A percentile compares a stretch with the other conserved stretches of the same genome.
Conservation (phyloP, 2,329 filamentous ascomycete species). For the Apiospora sp. region DNA sequence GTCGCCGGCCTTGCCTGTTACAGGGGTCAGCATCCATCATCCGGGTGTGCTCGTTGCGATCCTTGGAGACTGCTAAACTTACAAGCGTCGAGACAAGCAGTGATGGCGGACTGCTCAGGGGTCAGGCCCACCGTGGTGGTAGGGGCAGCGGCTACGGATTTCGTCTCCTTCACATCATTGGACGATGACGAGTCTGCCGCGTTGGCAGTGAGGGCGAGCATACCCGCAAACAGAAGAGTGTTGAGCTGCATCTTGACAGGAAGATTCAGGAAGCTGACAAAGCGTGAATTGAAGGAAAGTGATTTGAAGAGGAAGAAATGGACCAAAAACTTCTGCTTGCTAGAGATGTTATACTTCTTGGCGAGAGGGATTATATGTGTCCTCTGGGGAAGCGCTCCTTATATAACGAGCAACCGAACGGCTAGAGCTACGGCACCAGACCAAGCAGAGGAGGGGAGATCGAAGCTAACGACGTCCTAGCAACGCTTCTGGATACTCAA, state of each 20-base stretch:
- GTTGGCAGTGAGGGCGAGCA: conserved; percentile 55
- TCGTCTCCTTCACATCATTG: conserved; percentile 30
- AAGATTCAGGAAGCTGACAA: conserved; percentile 26
- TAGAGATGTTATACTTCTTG: neutral
- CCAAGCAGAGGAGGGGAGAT: neutral
- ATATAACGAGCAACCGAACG: neutral
- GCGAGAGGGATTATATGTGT: neutral
- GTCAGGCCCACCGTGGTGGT: conserved; percentile 33
- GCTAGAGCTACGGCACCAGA: neutral
- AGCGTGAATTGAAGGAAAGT: neutral
- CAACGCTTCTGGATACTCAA: neutral
- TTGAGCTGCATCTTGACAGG: conserved; percentile 64
- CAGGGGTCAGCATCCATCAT: neutral
- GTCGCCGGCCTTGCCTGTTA: conserved; percentile 49
- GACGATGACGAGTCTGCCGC: conserved; percentile 39
- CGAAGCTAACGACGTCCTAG: neutral
- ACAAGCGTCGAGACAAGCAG: conserved; percentile 56
- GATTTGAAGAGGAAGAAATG: neutral
- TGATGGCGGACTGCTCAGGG: conserved; percentile 44
- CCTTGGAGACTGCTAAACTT: conserved; percentile 24
- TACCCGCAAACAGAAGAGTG: conserved; percentile 56
- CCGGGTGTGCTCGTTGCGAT: neutral
- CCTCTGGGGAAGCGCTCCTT: neutral
- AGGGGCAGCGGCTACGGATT: conserved; percentile 37
- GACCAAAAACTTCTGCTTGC: neutral